Percentiles rank a stretch among this genome's conserved stretches.
Evolutionary conservation across 2,329 filamentous ascomycete genomes (phyloP).

Genomic region (Sordariomycetes sp.): DNA sequence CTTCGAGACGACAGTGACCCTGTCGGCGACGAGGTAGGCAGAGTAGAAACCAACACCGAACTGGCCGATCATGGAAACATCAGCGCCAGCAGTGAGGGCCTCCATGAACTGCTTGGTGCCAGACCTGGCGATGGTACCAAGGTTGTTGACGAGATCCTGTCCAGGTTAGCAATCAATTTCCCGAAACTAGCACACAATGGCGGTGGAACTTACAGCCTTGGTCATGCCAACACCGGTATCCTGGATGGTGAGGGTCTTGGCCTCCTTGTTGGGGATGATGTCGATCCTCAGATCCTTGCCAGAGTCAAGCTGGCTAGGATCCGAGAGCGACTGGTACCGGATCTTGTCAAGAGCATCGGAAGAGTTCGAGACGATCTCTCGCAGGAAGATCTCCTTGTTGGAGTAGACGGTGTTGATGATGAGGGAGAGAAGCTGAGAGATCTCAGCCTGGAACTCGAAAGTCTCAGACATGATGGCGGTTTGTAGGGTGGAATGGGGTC

Average conservation of each 20-base stretch:
- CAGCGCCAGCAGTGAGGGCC: conserved; percentile 92
- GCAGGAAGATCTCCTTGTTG: conserved; percentile 99
- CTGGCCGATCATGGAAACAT: conserved; percentile 99
- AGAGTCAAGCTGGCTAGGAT: conserved; percentile 92
- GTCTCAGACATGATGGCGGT: conserved; percentile 53
- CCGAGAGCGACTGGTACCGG: conserved; percentile 94
- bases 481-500: conserved; percentile 5
- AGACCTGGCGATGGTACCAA: conserved; percentile 97
- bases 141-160: conserved; percentile 97
- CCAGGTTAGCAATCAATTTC: conserved; percentile 22
- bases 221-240: conserved; percentile 99
- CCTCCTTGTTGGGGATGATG: conserved; percentile 95
- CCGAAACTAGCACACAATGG: background rate
- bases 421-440: conserved; percentile 98
- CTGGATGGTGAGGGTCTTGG: conserved; percentile 93
- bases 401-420: conserved; percentile 99
- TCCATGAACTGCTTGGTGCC: conserved; percentile 99
- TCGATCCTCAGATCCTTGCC: conserved; percentile 98
- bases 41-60: conserved; percentile 99
- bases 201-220: conserved; percentile 72
- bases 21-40: conserved; percentile 97
- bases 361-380: conserved; percentile 96
- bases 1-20: conserved; percentile 92
- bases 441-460: conserved; percentile 99
- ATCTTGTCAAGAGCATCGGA: conserved; percentile 99